Conservation (phyloP, 306 rosid species). For the Lotus japonicus region DNA sequence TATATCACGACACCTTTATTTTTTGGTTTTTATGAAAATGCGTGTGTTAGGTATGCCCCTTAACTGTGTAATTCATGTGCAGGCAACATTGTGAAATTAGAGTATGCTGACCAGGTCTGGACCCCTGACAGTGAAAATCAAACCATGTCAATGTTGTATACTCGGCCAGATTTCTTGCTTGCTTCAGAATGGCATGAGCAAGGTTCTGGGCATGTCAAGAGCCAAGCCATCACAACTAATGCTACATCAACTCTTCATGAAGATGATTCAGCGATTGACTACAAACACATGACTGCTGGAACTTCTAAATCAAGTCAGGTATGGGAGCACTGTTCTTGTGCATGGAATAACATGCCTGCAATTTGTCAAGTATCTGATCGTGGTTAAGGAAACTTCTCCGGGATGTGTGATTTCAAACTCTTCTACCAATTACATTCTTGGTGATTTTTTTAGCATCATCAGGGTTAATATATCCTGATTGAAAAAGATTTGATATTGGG, state of each 20-base stretch:
- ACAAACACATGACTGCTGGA: slow-evolving; percentile 35
- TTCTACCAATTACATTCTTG: slow-evolving; percentile 14
- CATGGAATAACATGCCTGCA: slow-evolving; percentile 61
- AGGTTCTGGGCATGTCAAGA: slow-evolving; percentile 32
- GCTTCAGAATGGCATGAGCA: slow-evolving; percentile 61
- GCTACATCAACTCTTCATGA: slow-evolving; percentile 35
- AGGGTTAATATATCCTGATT: slow-evolving; percentile 12
- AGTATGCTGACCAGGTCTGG: slow-evolving; percentile 45
- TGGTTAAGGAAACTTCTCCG: slow-evolving; percentile 31
- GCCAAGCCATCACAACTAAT: slow-evolving; percentile 23
- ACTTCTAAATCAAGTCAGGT: slow-evolving; percentile 39
- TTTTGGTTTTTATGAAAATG: neutral
- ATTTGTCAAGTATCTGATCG: slow-evolving; percentile 50
- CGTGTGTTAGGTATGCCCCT: neutral
- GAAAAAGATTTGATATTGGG: slow-evolving; percentile 14
- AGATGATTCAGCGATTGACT: slow-evolving; percentile 48
- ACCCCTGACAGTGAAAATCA: slow-evolving; percentile 39
- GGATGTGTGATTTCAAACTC: slow-evolving; percentile 35
- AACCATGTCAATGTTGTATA: slow-evolving; percentile 14
- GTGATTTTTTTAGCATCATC: slow-evolving; percentile 17
- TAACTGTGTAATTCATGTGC: slow-evolving; percentile 19
- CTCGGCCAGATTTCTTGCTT: slow-evolving; percentile 59
- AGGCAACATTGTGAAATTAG: slow-evolving; percentile 58
- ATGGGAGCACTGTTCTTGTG: slow-evolving; percentile 46
- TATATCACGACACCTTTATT: neutral